Percentiles rank a stretch among this genome's conserved stretches.
Conservation (phyloP, 352 stramenopile species). For the Globisporangium cystogenes region DNA sequence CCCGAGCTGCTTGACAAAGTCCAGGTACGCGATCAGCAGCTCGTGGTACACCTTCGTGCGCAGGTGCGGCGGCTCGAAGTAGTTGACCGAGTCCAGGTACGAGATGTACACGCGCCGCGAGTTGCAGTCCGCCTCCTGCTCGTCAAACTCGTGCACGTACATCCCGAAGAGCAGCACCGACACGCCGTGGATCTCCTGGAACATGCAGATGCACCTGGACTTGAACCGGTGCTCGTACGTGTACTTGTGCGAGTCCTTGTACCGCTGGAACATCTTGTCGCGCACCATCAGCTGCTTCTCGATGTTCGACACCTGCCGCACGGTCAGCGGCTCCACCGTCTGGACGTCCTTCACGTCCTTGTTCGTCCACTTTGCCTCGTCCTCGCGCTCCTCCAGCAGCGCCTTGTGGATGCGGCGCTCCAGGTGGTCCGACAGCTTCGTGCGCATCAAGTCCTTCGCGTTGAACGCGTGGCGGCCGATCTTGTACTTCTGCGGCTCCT, state of each 20-base stretch:
- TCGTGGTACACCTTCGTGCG: conserved; percentile 99
- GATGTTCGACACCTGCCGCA: conserved; percentile 95
- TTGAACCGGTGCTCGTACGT: conserved; percentile 89
- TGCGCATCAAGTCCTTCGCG: conserved; percentile 93
- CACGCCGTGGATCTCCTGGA: conserved; percentile 99
- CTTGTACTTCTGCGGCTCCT: conserved; percentile 80
- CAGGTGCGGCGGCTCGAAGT: conserved; percentile 95
- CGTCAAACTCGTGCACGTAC: conserved; percentile 99
- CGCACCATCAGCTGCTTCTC: conserved; percentile 94
- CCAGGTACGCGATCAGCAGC: conserved; percentile 97
- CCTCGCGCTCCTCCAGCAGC: conserved; percentile 84
- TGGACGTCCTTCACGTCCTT: conserved; percentile 83
- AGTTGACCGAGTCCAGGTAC: conserved; percentile 99
- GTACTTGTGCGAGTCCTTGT: conserved; percentile 90
- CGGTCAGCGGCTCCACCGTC: conserved; percentile 90
- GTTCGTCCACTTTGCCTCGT: conserved; percentile 81
- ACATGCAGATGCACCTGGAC: conserved; percentile 99
- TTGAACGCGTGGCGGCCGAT: conserved; percentile 88
- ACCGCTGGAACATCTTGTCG: conserved; percentile 94
- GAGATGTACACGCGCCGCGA: conserved; percentile 96
- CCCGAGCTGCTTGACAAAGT: conserved; percentile 95
- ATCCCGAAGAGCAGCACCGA: conserved; percentile 99
- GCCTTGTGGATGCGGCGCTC: conserved; percentile 90
- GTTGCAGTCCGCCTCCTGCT: conserved; percentile 95
- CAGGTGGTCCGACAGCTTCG: conserved; percentile 93